phyloP scores from a whole-genome alignment of 2,329 filamentous ascomycete genomes.

The Fusarium sp. region DNA sequence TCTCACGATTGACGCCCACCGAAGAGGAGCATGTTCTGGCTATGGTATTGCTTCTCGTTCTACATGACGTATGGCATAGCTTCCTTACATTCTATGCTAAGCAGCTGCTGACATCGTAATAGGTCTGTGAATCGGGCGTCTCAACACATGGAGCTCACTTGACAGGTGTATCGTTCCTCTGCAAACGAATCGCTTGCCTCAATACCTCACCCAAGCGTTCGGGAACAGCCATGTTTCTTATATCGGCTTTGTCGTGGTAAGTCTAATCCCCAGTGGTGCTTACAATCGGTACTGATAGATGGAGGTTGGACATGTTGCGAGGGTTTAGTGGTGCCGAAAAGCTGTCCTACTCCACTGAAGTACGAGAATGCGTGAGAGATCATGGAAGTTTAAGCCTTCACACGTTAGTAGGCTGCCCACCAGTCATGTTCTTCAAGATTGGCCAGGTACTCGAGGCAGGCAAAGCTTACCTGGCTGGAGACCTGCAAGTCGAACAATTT shows the following conservation, averaged over 20 bases:
- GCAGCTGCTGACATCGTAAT: not conserved
- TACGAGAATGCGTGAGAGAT: slow-evolving; percentile 40
- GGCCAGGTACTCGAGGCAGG: slow-evolving; percentile 39
- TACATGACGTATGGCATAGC: slow-evolving; percentile 38
- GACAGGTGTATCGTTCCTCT: slow-evolving; percentile 44
- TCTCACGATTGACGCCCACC: not conserved
- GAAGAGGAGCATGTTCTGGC: slow-evolving; percentile 42
- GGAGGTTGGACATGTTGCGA: slow-evolving; percentile 44
- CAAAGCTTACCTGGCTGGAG: slow-evolving; percentile 26
- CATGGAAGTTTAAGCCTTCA: slow-evolving; percentile 40
- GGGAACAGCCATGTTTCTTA: slow-evolving; percentile 37
- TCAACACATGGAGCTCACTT: slow-evolving; percentile 44
- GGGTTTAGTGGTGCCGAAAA: slow-evolving; percentile 48
- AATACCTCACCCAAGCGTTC: slow-evolving; percentile 21
- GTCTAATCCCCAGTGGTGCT: not conserved
- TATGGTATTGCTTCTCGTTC: slow-evolving; percentile 41
- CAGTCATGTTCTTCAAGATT: slow-evolving; percentile 40
- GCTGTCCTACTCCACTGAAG: slow-evolving; percentile 39
- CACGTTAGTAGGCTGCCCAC: slow-evolving; percentile 43
- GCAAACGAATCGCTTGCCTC: slow-evolving; percentile 33
- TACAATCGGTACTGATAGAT: not conserved
- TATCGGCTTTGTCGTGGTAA: slow-evolving; percentile 43
- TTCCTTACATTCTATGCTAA: fast-evolving
- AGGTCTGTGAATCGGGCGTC: slow-evolving; percentile 44
- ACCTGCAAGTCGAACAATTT: slow-evolving; percentile 12